Conservation (phyloP, 768 basidiomycete genomes). For the Leccinum imitatum region DNA sequence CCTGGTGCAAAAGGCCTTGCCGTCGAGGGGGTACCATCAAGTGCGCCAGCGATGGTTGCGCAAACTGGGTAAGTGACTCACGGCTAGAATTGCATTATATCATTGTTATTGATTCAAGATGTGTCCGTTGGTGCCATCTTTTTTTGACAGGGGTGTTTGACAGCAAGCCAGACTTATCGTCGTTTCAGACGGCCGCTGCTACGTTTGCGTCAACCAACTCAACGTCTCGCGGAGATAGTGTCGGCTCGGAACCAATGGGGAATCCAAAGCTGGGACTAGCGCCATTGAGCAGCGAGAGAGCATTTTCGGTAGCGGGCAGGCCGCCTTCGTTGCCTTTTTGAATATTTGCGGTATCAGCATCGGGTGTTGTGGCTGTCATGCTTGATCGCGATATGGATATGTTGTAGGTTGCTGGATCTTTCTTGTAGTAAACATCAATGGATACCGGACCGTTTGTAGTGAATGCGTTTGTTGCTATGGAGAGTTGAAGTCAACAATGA, state of each 20-base stretch:
- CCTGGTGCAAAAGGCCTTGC: slow-evolving; percentile 40
- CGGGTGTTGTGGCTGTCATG: no score
- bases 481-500: no score
- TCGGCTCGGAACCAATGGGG: slow-evolving; percentile 27
- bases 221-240: slow-evolving; percentile 1
- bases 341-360: background rate
- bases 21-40: slow-evolving; percentile 42
- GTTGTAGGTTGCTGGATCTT: background rate
- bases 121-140: background rate
- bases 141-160: slow-evolving; percentile 33
- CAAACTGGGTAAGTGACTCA: slow-evolving; percentile 32
- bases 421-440: background rate
- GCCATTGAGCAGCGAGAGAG: slow-evolving; percentile 37
- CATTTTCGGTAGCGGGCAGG: slow-evolving; percentile 27
- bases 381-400: background rate
- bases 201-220: slow-evolving; percentile 15
- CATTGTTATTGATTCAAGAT: no score
- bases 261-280: slow-evolving; percentile 40
- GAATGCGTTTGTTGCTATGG: background rate
- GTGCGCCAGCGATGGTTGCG: slow-evolving; percentile 44
- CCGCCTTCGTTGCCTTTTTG: slow-evolving; percentile 21
- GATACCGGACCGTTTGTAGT: background rate
- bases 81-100: background rate
- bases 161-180: slow-evolving; percentile 35
- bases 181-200: slow-evolving; percentile 31